A percentile compares a stretch with the other conserved stretches of the same genome.
Evolutionary conservation across 257 asterid genomes (phyloP).

Genomic region (Nicotiana tabacum): DNA sequence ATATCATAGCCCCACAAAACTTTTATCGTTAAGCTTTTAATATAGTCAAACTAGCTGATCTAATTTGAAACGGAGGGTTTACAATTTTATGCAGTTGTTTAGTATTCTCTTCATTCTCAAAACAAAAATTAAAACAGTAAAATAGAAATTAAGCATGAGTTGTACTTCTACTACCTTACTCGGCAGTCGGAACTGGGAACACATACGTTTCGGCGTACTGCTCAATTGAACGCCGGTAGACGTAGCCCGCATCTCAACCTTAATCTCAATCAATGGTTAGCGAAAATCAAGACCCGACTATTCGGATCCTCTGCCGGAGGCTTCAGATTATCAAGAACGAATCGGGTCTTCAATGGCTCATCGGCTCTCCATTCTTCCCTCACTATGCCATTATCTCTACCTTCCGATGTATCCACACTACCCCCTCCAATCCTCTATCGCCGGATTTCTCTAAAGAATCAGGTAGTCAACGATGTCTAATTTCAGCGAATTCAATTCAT

Average conservation of each 20-base stretch:
- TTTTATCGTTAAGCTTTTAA: too few relatives aligned
- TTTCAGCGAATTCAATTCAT: too few relatives aligned
- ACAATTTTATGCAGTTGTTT: too few relatives aligned
- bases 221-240: not conserved
- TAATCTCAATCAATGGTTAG: not conserved
- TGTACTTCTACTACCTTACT: not conserved
- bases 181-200: too few relatives aligned
- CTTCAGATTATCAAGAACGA: constrained; percentile 38
- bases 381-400: constrained; percentile 58
- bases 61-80: too few relatives aligned
- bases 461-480: constrained; percentile 33
- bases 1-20: too few relatives aligned
- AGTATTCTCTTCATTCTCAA: too few relatives aligned
- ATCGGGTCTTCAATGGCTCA: constrained; percentile 70
- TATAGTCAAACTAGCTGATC: too few relatives aligned
- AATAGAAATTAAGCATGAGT: too few relatives aligned
- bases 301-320: constrained; percentile 54
- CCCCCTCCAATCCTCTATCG: constrained; percentile 41
- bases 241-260: not conserved
- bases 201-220: not conserved
- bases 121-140: too few relatives aligned
- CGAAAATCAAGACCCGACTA: constrained; percentile 9
- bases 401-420: constrained; percentile 62
- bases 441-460: constrained; percentile 57
- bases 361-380: constrained; percentile 62